Evolutionary conservation across 768 basidiomycete species (phyloP), one percentile per base, ranked within the genome.

Genomic region (Leucogyrophana mollusca): DNA sequence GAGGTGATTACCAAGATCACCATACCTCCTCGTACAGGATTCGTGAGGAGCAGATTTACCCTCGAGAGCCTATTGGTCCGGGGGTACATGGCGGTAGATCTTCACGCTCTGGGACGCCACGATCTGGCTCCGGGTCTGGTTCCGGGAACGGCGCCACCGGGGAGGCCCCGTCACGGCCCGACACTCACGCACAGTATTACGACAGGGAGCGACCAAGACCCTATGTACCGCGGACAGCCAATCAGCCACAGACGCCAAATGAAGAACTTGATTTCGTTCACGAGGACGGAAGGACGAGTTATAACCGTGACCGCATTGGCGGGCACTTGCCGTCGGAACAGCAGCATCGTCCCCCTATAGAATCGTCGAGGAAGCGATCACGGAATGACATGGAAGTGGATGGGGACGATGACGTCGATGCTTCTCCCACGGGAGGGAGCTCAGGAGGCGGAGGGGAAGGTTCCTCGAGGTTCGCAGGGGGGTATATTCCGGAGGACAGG

Each of bases 331-430:
- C 53, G 47, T 56, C 56, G 32, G 67, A 67, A 36, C 72, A 72
- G 56, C 74, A 70, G 60, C 65, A 60, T 51, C 72, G 65, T 27
- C 64, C 70, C 46, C 53, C 65, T 59, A 54, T 68, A 57, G 78
- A 77, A 38, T 61, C 73, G 34, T 64, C 68, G 46, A 77, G 79
- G 61, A 85, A 83, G 59, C 74, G 83, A 46, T 72, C 68, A 52
- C 72, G 80, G 49, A 75, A 76, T 40, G 83, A 85, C 44, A 80
- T 83, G 80, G 83, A 86, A 34, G 70, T 77, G 39, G 81, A 82
- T 45, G 77, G 67, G 37, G 77, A 76, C 22, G 70, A 76, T 67
- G 77, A 78, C 60, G 72, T 67, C 52, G 68, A 57, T 21, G 63
- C 34, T 32, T 61, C 66, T 17, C 64, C 55, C 49, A 58, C 51